These are phyloP conservation scores for Mediolabrus comicus DNA, from an alignment of 108 stramenopile genomes.

Conservation along the genomic window DNA sequence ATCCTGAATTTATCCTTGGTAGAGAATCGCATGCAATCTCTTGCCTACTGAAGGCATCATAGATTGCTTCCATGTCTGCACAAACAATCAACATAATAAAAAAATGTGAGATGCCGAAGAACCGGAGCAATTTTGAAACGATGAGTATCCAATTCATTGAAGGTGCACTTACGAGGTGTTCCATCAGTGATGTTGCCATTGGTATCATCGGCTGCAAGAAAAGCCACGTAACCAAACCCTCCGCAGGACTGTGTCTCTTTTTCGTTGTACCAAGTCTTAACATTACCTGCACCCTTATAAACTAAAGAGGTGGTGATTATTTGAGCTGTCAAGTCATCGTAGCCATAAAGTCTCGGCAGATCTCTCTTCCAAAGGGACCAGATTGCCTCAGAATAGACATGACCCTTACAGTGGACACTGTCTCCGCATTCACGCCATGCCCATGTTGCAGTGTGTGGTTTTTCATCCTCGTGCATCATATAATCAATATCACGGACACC, in stretches of 20 bases:
- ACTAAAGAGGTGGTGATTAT: constrained; percentile 22
- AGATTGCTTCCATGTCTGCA: constrained; percentile 7
- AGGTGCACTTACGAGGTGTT: constrained; percentile 14
- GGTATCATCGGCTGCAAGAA: constrained; percentile 24
- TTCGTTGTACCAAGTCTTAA: constrained; percentile 15
- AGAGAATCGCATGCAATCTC: constrained; percentile 24
- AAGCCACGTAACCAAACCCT: constrained; percentile 28
- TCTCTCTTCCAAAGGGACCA: constrained; percentile 24
- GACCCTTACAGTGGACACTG: not conserved
- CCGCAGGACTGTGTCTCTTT: not conserved
- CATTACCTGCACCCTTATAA: constrained; percentile 27
- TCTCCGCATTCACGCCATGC: not conserved
- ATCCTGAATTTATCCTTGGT: constrained; percentile 8
- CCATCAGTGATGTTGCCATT: constrained; percentile 26
- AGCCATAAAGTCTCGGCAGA: constrained; percentile 8
- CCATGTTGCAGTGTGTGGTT: not conserved
- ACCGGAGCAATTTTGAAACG: too few relatives aligned
- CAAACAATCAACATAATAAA: not conserved
- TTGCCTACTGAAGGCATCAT: constrained; percentile 5
- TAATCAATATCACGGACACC: not conserved
- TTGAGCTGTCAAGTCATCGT: constrained; percentile 25
- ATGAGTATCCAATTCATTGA: not conserved
- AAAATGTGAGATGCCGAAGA: not conserved
- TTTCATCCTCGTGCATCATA: not conserved
- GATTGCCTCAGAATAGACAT: constrained; percentile 16